Base-by-base conservation (phyloP, 2,329 filamentous ascomycete genomes). In the Beauveria medogensis region DNA sequence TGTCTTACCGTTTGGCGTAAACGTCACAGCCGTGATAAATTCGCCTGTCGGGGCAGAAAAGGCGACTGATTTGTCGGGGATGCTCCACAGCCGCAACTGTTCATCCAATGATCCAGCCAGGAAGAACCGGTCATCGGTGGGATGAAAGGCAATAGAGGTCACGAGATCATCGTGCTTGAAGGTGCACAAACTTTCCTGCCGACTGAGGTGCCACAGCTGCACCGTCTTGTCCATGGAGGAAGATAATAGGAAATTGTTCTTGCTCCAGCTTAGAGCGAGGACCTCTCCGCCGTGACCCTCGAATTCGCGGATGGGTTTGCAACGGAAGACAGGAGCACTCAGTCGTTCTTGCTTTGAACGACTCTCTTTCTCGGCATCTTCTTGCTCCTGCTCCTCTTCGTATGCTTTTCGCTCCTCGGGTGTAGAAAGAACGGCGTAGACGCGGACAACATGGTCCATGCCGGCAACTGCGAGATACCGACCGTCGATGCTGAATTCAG, bases 221-320 rank as follows among this genome's bases (percentile, higher is more conserved):
- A 99, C 94, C 0, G 92, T 96, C 77, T 97, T 97, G 72, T 99
- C 94, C 92, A 97, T 97, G 0, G 92, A 96, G 0, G 92, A 95
- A 3, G 93, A 97, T 18, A 99, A 80, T 30, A 99, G 75, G 67
- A 99, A 99, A 72, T 96, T 96, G 74, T 99, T 99, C 80, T 97
- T 99, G 77, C 93, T 97, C 94, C 94, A 99, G 72, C 91, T 96
- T 63, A 99, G 73, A 70, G 96, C 93, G 65, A 99, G 77, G 6
- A 99, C 86, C 66, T 95, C 92, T 18, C 89, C 87, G 0, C 85
- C 88, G 70, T 99, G 94, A 5, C 92, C 92, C 59, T 82, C 77
- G 65, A 94, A 97, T 69, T 96, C 89, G 60, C 87, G 83, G 10
- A 90, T 72, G 0, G 92, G 90, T 68, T 90, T 89, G 55, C 84